A percentile compares a stretch with the other conserved stretches of the same genome.
Conservation (phyloP, 306 rosid species). For the Quercus ilex region DNA sequence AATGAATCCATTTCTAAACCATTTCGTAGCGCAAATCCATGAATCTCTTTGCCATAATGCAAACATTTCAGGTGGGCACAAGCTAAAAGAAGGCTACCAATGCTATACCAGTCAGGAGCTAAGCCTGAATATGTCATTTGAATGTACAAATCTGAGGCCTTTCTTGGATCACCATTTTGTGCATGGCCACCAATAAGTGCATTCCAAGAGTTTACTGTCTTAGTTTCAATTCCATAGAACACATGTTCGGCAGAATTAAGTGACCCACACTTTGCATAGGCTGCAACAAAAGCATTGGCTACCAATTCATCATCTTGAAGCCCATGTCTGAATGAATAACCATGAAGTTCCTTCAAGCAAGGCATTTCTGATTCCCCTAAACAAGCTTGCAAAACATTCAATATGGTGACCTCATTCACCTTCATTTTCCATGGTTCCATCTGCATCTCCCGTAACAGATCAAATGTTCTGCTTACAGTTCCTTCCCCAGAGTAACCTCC, state of each 20-base stretch:
- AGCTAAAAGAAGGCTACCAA: constrained; percentile 66
- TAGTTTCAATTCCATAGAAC: constrained; percentile 43
- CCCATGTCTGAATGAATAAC: constrained; percentile 54
- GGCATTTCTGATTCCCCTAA: constrained; percentile 34
- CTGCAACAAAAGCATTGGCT: constrained; percentile 65
- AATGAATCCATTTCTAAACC: constrained; percentile 62
- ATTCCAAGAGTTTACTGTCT: constrained; percentile 77
- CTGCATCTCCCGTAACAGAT: constrained; percentile 58
- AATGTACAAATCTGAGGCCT: constrained; percentile 60
- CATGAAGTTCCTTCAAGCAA: constrained; percentile 71
- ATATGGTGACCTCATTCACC: constrained; percentile 61
- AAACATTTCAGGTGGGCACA: constrained; percentile 53
- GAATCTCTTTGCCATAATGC: constrained; percentile 56
- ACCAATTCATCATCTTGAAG: constrained; percentile 53
- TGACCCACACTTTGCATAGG: constrained; percentile 66
- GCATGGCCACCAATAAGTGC: constrained; percentile 65
- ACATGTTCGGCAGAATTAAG: constrained; percentile 51
- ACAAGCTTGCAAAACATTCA: constrained; percentile 72
- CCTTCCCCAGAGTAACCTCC: constrained; percentile 64
- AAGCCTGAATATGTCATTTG: constrained; percentile 54
- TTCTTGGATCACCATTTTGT: constrained; percentile 68
- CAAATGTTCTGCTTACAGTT: constrained; percentile 39
- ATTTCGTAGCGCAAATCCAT: constrained; percentile 60
- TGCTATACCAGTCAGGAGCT: constrained; percentile 53
- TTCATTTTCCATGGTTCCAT: constrained; percentile 33